phyloP scores from a whole-genome alignment of 2,329 filamentous ascomycete genomes.

The Immersiporthe knoxdaviesiana region DNA sequence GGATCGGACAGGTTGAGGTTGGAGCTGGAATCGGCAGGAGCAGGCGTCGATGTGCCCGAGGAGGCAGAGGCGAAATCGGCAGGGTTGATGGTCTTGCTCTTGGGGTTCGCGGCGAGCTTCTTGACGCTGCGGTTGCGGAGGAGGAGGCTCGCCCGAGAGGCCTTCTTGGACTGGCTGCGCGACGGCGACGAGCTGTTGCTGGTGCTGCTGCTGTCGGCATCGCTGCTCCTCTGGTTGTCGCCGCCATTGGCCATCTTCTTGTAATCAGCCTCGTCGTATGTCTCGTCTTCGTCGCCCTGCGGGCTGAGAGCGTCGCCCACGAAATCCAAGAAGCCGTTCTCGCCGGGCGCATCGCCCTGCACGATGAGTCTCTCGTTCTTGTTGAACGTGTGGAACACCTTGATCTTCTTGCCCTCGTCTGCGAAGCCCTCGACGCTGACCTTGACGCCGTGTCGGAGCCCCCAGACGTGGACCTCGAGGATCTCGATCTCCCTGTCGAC shows the following conservation, averaged over 20 bases:
- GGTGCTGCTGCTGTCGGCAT: constrained; percentile 24
- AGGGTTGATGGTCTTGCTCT: constrained; percentile 38
- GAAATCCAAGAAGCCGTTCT: constrained; percentile 53
- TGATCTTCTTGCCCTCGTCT: constrained; percentile 87
- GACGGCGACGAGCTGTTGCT: constrained; percentile 35
- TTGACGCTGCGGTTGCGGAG: constrained; percentile 24
- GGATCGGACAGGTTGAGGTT: constrained; percentile 24
- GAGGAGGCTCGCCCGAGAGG: constrained; percentile 31
- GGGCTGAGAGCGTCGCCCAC: constrained; percentile 48
- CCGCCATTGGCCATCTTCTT: constrained; percentile 22
- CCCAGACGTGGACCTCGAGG: constrained; percentile 88
- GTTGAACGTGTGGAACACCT: constrained; percentile 79
- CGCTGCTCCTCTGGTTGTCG: constrained; percentile 12
- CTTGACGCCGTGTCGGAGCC: constrained; percentile 83
- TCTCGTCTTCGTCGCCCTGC: constrained; percentile 39
- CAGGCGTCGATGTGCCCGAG: constrained; percentile 25
- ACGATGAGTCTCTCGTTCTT: constrained; percentile 73
- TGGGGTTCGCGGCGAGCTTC: constrained; percentile 28
- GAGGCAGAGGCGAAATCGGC: constrained; percentile 27
- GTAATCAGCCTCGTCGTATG: constrained; percentile 39
- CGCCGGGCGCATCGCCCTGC: constrained; percentile 57
- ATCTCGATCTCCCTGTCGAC: constrained; percentile 83
- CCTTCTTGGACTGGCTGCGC: constrained; percentile 31
- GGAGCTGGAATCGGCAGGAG: constrained; percentile 24
- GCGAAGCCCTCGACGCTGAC: constrained; percentile 82